Base-by-base conservation (phyloP, 1,139 yeast species). In the Diutina ranongensis region DNA sequence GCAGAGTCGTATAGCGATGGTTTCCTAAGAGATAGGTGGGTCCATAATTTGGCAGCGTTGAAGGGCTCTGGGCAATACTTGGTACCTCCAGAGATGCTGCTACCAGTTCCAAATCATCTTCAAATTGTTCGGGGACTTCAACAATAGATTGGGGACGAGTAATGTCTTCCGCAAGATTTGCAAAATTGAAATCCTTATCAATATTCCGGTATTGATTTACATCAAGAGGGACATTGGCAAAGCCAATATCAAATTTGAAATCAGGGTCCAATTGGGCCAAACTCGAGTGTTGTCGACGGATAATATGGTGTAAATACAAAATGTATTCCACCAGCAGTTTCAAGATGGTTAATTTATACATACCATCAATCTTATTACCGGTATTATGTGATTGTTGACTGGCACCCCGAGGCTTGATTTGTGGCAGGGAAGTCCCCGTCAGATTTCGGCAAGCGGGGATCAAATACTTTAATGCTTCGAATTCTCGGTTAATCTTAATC, bases 321-420 rank as follows among this genome's bases (percentile, higher is more conserved):
- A 85, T 80, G 57, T 85, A 84, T 54, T 83, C 89, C 25, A 85
- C 95, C 1, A 92, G 79, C 19, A 87, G 82, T 60, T 84, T 87
- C 44, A 85, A 64, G 27, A 85, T 83, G 13, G 88, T 85, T 50
- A 85, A 71, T 60, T 85, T 85, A 63, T 85, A 87, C 78, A 85
- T 80, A 9, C 85, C 84, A 49, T 78, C 82, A 46, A 70, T 69
- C 48, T 72, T 72, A 52, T 59, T 63, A 10, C 65, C 63, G 48
- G 61, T 62, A 40, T 52, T 57, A 5, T 25, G 28, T 25, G 5
- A 10, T 15, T 38, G 40, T n/a, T 46, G 46, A 15, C 18, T 15
- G 44, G 18, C 44, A 46, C 35, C 52, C 51, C 38, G 45, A 46
- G 13, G 54, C 50, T 33, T 53, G 50, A 46, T 47, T 45, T 57